Percentiles rank a stretch among this genome's conserved stretches.
phyloP scores from a whole-genome alignment of 345 rosid species.

The Camelina neglecta region DNA sequence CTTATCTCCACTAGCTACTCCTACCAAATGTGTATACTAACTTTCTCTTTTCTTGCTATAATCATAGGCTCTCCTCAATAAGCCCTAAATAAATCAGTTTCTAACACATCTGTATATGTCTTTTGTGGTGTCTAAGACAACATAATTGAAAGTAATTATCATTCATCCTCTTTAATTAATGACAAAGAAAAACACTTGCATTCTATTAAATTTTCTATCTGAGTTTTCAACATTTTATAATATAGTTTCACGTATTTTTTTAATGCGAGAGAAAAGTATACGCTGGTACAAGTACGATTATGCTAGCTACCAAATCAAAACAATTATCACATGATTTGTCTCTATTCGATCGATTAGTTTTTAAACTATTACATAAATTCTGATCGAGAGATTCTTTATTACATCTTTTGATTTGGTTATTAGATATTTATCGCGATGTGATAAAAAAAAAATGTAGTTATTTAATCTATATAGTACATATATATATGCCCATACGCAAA shows the following conservation, averaged over 20 bases:
- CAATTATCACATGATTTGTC: slow-evolving; percentile 43
- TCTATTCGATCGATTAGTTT: slow-evolving; percentile 24
- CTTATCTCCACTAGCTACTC: slow-evolving; percentile 30
- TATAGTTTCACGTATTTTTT: background rate
- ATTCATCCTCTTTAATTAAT: background rate
- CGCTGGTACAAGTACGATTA: slow-evolving; percentile 25
- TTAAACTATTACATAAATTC: slow-evolving; percentile 5
- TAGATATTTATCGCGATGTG: background rate
- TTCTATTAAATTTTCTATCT: background rate
- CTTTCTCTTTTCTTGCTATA: background rate
- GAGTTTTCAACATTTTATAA: background rate
- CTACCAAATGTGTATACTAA: slow-evolving; percentile 15
- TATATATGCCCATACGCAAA: background rate
- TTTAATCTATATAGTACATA: background rate
- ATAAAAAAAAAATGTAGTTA: background rate
- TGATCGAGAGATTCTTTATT: background rate
- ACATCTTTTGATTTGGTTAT: background rate
- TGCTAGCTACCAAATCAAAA: slow-evolving; percentile 41
- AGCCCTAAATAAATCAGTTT: background rate
- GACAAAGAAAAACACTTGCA: background rate
- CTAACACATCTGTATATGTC: background rate
- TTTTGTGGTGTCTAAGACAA: background rate
- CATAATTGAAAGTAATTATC: background rate
- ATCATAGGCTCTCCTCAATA: background rate
- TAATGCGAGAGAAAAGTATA: slow-evolving; percentile 27